A percentile compares a stretch with the other conserved stretches of the same genome.
Evolutionary conservation across 139 green algal species (phyloP).

Genomic region (Coccomyxa sp.): DNA sequence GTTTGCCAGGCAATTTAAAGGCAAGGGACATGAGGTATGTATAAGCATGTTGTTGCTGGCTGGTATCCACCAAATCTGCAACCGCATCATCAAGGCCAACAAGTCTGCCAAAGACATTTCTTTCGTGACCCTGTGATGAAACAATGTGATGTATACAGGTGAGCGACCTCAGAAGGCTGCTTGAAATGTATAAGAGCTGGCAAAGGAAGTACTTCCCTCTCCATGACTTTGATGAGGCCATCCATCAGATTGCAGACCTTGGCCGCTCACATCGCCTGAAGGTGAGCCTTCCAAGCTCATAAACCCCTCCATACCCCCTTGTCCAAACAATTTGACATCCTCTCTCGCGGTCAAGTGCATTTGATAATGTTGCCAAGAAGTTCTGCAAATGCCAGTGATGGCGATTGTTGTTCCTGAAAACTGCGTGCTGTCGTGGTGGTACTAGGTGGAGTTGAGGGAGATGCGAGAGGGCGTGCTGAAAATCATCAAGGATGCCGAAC

Average conservation of each 20-base stretch:
- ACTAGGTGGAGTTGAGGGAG: constrained; percentile 25
- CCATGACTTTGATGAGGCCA: constrained; percentile 36
- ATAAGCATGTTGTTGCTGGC: background rate
- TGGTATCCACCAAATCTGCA: no score
- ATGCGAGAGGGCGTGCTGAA: constrained; percentile 15
- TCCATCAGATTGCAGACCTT: constrained; percentile 34
- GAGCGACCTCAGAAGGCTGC: constrained; percentile 38
- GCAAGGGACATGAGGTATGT: constrained; percentile 8
- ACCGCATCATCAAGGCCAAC: background rate
- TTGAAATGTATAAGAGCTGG: constrained; percentile 56
- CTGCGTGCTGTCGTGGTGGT: background rate
- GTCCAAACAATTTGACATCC: background rate
- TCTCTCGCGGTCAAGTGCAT: background rate
- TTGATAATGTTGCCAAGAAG: background rate
- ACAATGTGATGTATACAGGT: constrained; percentile 1
- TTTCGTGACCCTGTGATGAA: no score
- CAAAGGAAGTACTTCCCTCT: constrained; percentile 37
- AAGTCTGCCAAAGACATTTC: background rate
- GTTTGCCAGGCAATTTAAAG: constrained; percentile 18
- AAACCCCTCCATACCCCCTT: background rate
- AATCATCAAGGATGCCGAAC: background rate
- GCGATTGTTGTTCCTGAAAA: background rate
- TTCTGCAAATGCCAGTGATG: background rate
- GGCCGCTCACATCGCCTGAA: constrained; percentile 30
- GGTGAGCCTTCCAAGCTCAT: background rate